Percentiles rank a stretch among this genome's conserved stretches.
Evolutionary conservation across 164 flowering plant species (phyloP).

Genomic region (Vitis rotundifolia): DNA sequence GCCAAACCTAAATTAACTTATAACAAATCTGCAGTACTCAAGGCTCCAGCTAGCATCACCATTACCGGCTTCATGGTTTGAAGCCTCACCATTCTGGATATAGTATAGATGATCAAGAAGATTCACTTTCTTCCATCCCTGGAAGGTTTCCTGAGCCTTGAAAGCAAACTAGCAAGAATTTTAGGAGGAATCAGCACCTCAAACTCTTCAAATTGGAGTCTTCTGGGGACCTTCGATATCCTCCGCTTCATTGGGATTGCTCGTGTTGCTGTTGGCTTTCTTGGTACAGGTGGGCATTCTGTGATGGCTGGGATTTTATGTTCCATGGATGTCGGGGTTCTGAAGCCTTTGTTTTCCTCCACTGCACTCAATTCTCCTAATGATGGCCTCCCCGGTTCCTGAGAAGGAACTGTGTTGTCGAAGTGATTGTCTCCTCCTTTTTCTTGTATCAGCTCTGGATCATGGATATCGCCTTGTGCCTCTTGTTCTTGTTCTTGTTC

Average conservation of each 20-base stretch:
- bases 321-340: slow-evolving; percentile 36
- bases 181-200: no score
- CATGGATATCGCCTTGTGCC: no score
- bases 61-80: no score
- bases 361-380: slow-evolving; percentile 4
- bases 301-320: slow-evolving; percentile 32
- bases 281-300: slow-evolving; percentile 45
- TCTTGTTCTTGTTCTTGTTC: no score
- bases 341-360: slow-evolving; percentile 34
- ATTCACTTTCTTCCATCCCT: no score
- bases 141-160: no score
- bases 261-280: slow-evolving; percentile 14
- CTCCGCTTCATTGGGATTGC: not conserved
- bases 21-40: not conserved
- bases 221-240: slow-evolving; percentile 27
- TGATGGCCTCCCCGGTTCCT: not conserved
- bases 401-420: not conserved
- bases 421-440: slow-evolving; percentile 1
- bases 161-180: no score
- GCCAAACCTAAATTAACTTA: no score
- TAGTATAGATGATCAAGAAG: no score
- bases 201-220: no score
- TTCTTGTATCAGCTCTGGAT: not conserved
- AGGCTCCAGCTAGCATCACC: no score
- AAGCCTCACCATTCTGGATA: no score